These are phyloP conservation scores for Aristolochia fimbriata DNA, from an alignment of 164 flowering plant genomes.

Conservation along the genomic window DNA sequence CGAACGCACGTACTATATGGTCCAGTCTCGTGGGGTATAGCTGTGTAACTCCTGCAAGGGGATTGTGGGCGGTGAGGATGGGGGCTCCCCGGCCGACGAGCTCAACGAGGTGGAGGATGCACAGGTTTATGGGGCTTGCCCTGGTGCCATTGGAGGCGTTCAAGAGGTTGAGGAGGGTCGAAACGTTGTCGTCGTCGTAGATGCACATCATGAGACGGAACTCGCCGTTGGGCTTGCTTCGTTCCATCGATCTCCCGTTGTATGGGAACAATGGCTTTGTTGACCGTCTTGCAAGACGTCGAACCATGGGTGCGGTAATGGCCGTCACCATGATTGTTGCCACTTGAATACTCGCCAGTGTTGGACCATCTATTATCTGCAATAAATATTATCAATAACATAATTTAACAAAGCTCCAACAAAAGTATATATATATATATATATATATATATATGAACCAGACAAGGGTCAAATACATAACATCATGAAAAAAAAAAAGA, in stretches of 20 bases:
- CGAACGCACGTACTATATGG: conserved; percentile 34
- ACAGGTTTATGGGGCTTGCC: conserved; percentile 22
- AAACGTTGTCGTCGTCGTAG: conserved; percentile 24
- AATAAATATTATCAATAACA: too few relatives aligned
- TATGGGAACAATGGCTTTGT: conserved; percentile 24
- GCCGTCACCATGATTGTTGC: conserved; percentile 26
- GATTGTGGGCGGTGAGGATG: conserved; percentile 36
- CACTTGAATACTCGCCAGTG: background rate
- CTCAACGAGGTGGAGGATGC: conserved; percentile 21
- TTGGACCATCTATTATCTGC: background rate
- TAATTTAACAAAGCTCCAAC: too few relatives aligned
- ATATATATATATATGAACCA: too few relatives aligned
- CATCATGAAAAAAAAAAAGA: too few relatives aligned
- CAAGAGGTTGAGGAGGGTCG: conserved; percentile 22
- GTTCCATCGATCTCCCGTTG: conserved; percentile 31
- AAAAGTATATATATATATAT: too few relatives aligned
- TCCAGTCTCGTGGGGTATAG: conserved; percentile 6
- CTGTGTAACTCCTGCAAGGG: background rate
- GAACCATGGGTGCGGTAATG: conserved; percentile 13
- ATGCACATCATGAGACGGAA: conserved; percentile 33
- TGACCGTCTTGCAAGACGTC: conserved; percentile 1
- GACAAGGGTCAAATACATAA: too few relatives aligned
- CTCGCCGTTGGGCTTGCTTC: conserved; percentile 15
- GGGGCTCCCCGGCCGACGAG: conserved; percentile 46
- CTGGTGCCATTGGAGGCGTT: conserved; percentile 24